These are phyloP conservation scores for Phialemonium atrogriseum DNA, from an alignment of 2,329 filamentous ascomycete species.

Conservation along the genomic window DNA sequence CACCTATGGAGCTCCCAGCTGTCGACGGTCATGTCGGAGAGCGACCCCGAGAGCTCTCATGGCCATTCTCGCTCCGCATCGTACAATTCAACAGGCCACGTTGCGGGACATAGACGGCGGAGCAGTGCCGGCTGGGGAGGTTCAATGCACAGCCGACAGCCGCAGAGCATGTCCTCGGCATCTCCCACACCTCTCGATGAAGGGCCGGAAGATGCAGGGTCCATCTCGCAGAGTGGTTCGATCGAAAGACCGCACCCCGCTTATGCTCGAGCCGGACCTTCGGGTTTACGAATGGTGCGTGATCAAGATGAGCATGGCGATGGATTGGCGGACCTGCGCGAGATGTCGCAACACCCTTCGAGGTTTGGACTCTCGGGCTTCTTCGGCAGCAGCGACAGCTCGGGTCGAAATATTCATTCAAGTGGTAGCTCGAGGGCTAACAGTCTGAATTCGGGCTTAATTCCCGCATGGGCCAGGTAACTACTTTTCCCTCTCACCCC, in stretches of 20 bases:
- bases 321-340: slow-evolving; percentile 51
- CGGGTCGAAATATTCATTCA: slow-evolving; percentile 45
- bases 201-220: too few species aligned
- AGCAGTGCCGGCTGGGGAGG: slow-evolving; percentile 39
- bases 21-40: slow-evolving; percentile 56
- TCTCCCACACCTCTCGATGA: slow-evolving; percentile 35
- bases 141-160: slow-evolving; percentile 40
- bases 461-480: slow-evolving; percentile 49
- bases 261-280: slow-evolving; percentile 30
- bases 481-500: too few species aligned
- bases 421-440: slow-evolving; percentile 30
- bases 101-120: slow-evolving; percentile 22
- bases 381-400: slow-evolving; percentile 32
- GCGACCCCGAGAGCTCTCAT: slow-evolving; percentile 43
- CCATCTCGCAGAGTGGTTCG: slow-evolving; percentile 31
- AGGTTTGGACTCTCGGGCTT: slow-evolving; percentile 44
- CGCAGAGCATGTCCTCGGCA: slow-evolving; percentile 51
- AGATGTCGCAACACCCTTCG: slow-evolving; percentile 44
- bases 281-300: slow-evolving; percentile 38
- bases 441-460: slow-evolving; percentile 29
- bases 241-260: slow-evolving; percentile 41
- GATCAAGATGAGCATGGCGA: slow-evolving; percentile 58
- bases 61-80: slow-evolving; percentile 40
- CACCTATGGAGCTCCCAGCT: slow-evolving; percentile 58
- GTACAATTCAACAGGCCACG: slow-evolving; percentile 23